These are phyloP conservation scores for Petrea volubilis DNA, from an alignment of 257 asterid species.

Conservation along the genomic window DNA sequence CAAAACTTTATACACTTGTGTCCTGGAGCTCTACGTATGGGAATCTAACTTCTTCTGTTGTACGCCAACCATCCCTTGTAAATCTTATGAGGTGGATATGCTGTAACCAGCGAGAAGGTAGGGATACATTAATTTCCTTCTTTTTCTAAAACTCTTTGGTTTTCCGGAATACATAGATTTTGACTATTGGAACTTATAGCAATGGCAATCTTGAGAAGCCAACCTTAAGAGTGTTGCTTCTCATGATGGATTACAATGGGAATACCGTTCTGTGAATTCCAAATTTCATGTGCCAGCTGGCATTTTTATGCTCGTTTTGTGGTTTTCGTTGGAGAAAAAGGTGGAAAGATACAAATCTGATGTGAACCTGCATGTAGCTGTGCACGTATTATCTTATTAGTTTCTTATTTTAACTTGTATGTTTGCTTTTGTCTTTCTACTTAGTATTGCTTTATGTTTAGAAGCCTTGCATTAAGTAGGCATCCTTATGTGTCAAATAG, in stretches of 20 bases:
- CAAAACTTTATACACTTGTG: slow-evolving; percentile 7
- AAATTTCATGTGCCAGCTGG: not conserved
- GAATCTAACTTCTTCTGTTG: not conserved
- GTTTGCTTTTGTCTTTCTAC: not conserved
- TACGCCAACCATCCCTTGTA: not conserved
- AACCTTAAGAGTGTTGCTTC: not conserved
- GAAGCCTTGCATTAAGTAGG: too few species aligned
- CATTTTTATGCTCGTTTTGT: not conserved
- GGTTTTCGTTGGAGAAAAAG: not conserved
- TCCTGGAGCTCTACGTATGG: not conserved
- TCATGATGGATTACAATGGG: not conserved
- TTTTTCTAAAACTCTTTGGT: too few species aligned
- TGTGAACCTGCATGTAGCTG: not conserved
- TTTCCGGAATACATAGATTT: too few species aligned
- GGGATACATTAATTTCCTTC: not conserved
- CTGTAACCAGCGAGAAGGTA: slow-evolving; percentile 5
- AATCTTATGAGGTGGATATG: slow-evolving; percentile 6
- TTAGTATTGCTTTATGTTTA: not conserved
- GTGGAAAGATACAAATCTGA: not conserved
- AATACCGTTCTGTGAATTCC: not conserved
- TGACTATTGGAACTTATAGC: too few species aligned
- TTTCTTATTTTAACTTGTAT: not conserved
- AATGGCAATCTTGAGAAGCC: too few species aligned
- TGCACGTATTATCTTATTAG: not conserved
- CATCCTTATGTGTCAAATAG: too few species aligned